Percentiles rank a stretch among this genome's conserved stretches.
phyloP scores from a whole-genome alignment of 805 yeast genomes.

The Wickerhamia fluorescens region DNA sequence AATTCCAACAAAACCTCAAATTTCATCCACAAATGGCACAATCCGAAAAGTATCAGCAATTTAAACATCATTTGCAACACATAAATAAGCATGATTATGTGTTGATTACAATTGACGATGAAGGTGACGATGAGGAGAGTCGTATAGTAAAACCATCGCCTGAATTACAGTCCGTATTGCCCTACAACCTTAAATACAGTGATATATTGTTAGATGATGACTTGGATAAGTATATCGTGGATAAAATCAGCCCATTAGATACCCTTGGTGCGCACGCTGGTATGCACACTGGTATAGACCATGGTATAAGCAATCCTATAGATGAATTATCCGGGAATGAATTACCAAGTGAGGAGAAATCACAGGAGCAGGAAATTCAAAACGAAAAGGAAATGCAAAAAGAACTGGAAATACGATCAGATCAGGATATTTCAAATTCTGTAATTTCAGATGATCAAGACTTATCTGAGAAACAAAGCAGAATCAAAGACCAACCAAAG shows the following conservation, averaged over 20 bases:
- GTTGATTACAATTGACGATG: constrained; percentile 18
- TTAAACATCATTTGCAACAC: constrained; percentile 17
- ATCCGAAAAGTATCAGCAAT: constrained; percentile 12
- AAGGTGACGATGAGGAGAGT: constrained; percentile 13
- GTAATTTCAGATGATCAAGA: too few species aligned
- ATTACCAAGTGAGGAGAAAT: too few species aligned
- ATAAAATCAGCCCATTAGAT: too few species aligned
- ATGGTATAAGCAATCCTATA: too few species aligned
- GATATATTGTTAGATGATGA: constrained; percentile 18
- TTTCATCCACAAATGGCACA: constrained; percentile 21
- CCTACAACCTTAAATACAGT: constrained; percentile 27
- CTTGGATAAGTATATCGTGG: constrained; percentile 15
- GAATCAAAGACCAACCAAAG: too few species aligned
- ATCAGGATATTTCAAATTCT: too few species aligned
- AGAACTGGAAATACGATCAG: too few species aligned
- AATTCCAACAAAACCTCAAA: constrained; percentile 20
- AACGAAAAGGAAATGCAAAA: too few species aligned
- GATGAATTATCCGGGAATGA: neutral
- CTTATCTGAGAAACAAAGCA: too few species aligned
- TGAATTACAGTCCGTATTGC: constrained; percentile 17
- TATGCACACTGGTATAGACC: too few species aligned
- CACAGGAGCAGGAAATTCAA: too few species aligned
- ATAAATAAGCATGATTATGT: constrained; percentile 25
- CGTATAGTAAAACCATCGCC: constrained; percentile 16
- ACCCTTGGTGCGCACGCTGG: too few species aligned